Evolutionary conservation across 768 basidiomycete species (phyloP).

Genomic region (Agaricus bisporus): DNA sequence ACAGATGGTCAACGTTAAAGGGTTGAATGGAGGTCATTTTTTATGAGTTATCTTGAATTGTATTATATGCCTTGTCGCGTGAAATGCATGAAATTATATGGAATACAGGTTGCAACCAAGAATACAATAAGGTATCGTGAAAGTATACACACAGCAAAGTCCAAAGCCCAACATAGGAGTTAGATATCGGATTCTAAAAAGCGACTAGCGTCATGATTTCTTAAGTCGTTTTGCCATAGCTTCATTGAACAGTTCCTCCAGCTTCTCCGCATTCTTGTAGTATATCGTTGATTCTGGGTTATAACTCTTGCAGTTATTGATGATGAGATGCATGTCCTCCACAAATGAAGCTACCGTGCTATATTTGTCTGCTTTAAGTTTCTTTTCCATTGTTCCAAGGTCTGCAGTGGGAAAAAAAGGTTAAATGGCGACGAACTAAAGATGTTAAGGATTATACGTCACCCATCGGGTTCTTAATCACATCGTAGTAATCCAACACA

Average conservation of each 20-base stretch:
- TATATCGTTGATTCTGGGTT: constrained; percentile 80
- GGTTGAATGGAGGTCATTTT: background rate
- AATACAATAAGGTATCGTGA: constrained; percentile 1
- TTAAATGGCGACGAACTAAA: background rate
- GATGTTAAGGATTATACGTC: background rate
- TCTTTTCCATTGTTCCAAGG: constrained; percentile 81
- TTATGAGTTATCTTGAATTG: background rate
- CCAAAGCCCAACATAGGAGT: background rate
- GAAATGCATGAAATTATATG: background rate
- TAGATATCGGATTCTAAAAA: background rate
- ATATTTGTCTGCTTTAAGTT: constrained; percentile 87
- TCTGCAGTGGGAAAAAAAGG: constrained; percentile 38
- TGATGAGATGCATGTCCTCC: constrained; percentile 77
- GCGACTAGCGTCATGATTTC: background rate
- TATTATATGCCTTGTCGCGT: background rate
- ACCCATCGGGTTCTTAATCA: constrained; percentile 94
- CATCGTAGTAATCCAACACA: constrained; percentile 85
- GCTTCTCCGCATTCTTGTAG: constrained; percentile 74
- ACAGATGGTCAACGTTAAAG: constrained; percentile 48
- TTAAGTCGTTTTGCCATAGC: constrained; percentile 15
- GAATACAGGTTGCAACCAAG: background rate
- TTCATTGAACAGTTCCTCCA: constrained; percentile 75
- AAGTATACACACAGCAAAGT: constrained; percentile 9
- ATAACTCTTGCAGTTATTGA: constrained; percentile 85
- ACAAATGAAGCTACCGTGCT: constrained; percentile 64